These are phyloP conservation scores for Parietaria judaica DNA, from an alignment of 306 rosid genomes.

Conservation along the genomic window DNA sequence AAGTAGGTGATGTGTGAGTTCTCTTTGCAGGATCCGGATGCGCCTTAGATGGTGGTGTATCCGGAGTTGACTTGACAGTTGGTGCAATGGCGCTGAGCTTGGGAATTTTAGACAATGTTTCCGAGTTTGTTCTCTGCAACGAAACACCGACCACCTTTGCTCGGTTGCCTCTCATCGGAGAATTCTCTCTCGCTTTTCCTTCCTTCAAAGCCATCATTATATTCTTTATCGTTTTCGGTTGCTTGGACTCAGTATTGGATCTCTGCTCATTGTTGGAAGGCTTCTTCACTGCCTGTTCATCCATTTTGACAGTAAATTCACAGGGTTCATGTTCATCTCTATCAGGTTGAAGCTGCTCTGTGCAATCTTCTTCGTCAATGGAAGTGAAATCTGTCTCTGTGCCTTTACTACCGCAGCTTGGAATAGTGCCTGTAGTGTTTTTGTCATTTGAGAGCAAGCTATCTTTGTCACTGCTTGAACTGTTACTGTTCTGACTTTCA, in stretches of 20 bases:
- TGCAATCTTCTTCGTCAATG: conserved; percentile 51
- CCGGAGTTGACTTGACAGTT: conserved; percentile 45
- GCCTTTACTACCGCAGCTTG: conserved; percentile 37
- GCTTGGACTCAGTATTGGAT: conserved; percentile 51
- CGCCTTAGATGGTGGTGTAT: conserved; percentile 47
- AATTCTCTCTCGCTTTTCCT: conserved; percentile 71
- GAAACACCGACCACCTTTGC: conserved; percentile 40
- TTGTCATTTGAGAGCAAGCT: conserved; percentile 69
- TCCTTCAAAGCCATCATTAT: conserved; percentile 85
- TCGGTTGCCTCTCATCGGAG: conserved; percentile 79
- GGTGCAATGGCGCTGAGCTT: conserved; percentile 46
- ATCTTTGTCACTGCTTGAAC: conserved; percentile 86
- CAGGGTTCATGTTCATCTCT: conserved; percentile 42
- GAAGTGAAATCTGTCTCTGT: conserved; percentile 49
- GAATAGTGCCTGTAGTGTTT: conserved; percentile 28
- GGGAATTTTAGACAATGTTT: conserved; percentile 58
- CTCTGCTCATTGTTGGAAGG: conserved; percentile 37
- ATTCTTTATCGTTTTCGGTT: conserved; percentile 68
- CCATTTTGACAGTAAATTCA: conserved; percentile 29
- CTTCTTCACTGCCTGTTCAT: conserved; percentile 38
- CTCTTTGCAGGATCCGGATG: conserved; percentile 51
- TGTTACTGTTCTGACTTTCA: conserved; percentile 80
- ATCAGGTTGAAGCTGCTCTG: conserved; percentile 38
- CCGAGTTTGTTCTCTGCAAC: conserved; percentile 38
- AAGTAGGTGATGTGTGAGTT: conserved; percentile 41